Percentiles rank a stretch among this genome's conserved stretches.
Conservation (phyloP, 2,329 filamentous ascomycete genomes). For the Raffaelea ambrosiae region DNA sequence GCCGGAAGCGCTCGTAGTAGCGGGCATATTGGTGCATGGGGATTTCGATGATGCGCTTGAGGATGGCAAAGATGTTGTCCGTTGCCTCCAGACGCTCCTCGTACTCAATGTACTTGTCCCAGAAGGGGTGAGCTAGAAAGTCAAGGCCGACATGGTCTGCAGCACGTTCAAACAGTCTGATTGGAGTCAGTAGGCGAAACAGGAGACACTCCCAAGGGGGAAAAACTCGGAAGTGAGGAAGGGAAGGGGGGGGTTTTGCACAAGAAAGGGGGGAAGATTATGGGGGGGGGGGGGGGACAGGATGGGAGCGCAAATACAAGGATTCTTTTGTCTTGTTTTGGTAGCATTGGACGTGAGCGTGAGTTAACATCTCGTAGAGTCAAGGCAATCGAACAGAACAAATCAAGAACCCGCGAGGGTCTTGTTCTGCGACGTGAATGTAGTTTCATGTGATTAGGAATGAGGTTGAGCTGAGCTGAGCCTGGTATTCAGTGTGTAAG, state of each 20-base stretch:
- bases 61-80: slow-evolving; percentile 77
- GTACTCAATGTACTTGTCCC: slow-evolving; percentile 98
- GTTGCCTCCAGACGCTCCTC: slow-evolving; percentile 82
- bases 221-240: background rate
- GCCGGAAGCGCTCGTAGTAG: slow-evolving; percentile 87
- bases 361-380: background rate
- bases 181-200: slow-evolving; percentile 9
- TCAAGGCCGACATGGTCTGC: slow-evolving; percentile 80
- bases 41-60: slow-evolving; percentile 75
- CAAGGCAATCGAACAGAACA: slow-evolving; percentile 3
- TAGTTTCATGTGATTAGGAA: background rate
- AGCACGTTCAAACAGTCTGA: slow-evolving; percentile 85
- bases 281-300: background rate
- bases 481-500: slow-evolving; percentile 32
- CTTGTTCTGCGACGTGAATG: background rate
- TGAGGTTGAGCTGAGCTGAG: background rate
- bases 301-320: slow-evolving; percentile 55
- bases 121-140: slow-evolving; percentile 91
- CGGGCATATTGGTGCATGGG: slow-evolving; percentile 93
- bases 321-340: slow-evolving; percentile 16
- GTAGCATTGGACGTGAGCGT: slow-evolving; percentile 2
- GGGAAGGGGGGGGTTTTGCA: too few relatives aligned
- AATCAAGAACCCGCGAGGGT: background rate
- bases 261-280: too few relatives aligned
- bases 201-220: slow-evolving; percentile 11